Conservation (phyloP, 2,329 filamentous ascomycete genomes). For the Dothiorella sarmentorum region DNA sequence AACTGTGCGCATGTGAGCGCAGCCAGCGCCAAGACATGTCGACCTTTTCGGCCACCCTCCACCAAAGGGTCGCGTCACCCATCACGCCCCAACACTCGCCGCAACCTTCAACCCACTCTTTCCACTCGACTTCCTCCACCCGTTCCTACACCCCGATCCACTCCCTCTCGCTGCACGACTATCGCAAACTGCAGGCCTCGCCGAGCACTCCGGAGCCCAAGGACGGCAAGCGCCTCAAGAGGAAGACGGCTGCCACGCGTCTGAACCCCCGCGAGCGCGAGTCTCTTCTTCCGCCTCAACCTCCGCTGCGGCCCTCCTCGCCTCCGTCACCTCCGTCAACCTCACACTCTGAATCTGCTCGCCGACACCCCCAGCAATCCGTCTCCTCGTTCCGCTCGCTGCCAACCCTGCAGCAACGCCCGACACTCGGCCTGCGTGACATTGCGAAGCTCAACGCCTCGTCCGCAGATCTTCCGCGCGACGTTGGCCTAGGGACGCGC, state of each 20-base stretch:
- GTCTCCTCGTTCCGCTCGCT: conserved; percentile 20
- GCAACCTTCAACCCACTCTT: conserved; percentile 30
- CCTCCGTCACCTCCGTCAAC: conserved; percentile 26
- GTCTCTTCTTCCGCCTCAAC: conserved; percentile 19
- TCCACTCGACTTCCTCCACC: conserved; percentile 26
- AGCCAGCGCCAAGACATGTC: conserved; percentile 8
- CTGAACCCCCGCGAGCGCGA: conserved; percentile 32
- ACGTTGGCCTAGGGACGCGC: not conserved
- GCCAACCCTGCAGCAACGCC: conserved; percentile 25
- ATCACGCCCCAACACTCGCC: conserved; percentile 37
- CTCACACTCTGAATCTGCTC: conserved; percentile 28
- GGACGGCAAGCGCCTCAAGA: conserved; percentile 33
- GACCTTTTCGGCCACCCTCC: conserved; percentile 8
- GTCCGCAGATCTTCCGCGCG: not conserved
- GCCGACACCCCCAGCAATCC: conserved; percentile 20
- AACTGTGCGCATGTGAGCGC: not conserved
- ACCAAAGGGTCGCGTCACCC: conserved; percentile 19
- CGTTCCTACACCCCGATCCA: conserved; percentile 23
- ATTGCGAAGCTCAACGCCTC: conserved; percentile 13
- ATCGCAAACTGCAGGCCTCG: conserved; percentile 37
- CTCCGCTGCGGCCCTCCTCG: conserved; percentile 25
- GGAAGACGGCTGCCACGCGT: conserved; percentile 34
- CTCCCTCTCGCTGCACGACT: conserved; percentile 38
- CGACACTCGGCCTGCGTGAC: conserved; percentile 28
- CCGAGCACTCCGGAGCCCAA: conserved; percentile 30